Evolutionary conservation across 306 rosid species (phyloP).

Genomic region (Begonia peltatifolia): DNA sequence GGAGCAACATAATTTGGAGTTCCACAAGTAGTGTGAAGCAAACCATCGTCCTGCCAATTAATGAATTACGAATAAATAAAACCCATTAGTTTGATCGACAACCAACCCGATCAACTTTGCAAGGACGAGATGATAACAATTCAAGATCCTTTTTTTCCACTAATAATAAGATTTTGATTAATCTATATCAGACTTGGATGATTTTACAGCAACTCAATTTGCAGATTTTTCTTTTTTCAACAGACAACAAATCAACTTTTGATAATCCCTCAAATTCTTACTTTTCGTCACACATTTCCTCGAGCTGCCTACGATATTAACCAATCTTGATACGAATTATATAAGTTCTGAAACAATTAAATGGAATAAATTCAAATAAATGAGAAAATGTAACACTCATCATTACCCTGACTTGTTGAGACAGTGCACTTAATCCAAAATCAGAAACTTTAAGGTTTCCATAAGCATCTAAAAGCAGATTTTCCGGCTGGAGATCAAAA

Average conservation of each 20-base stretch:
- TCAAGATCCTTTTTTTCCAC: neutral
- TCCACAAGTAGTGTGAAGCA: slow-evolving; percentile 97
- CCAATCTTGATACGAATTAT: neutral
- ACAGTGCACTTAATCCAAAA: slow-evolving; percentile 92
- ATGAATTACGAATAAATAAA: slow-evolving; percentile 7
- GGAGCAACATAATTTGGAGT: slow-evolving; percentile 99
- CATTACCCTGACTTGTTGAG: slow-evolving; percentile 86
- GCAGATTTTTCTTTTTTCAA: neutral
- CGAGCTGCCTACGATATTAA: too few relatives aligned
- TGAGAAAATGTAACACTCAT: slow-evolving; percentile 1
- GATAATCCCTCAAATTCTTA: neutral
- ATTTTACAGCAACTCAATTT: neutral
- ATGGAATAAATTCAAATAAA: slow-evolving; percentile 9
- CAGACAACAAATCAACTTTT: neutral
- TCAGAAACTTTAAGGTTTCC: slow-evolving; percentile 96
- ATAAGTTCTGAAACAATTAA: slow-evolving; percentile 1
- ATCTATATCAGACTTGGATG: neutral
- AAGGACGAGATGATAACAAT: too few relatives aligned
- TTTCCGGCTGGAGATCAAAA: slow-evolving; percentile 73
- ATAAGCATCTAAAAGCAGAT: slow-evolving; percentile 61
- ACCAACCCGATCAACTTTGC: too few relatives aligned
- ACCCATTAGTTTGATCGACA: neutral
- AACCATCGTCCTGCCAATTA: slow-evolving; percentile 73
- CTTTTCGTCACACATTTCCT: neutral
- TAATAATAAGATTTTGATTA: neutral